Base-by-base conservation (phyloP, 1,284 basidiomycete species). In the Gymnopus androsaceus region DNA sequence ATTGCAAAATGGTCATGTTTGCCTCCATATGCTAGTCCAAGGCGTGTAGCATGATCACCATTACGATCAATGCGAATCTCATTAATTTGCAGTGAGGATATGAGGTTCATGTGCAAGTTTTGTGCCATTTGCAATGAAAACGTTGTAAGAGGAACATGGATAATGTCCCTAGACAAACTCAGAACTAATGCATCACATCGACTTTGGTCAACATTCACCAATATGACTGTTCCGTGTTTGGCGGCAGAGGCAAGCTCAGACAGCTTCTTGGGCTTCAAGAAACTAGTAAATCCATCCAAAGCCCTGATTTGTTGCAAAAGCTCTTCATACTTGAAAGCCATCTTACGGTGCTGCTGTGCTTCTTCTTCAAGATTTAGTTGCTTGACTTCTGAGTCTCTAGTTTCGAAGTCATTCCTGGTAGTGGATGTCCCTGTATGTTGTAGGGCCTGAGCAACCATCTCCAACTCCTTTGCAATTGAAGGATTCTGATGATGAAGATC, bases 211-310 rank as follows among this genome's bases (percentile, higher is more conserved):
- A 56, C 48, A 15, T 51, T 25, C n/a, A n/a, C n/a, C n/a, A n/a
- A n/a, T n/a, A n/a, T n/a, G n/a, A n/a, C n/a, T n/a, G n/a, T n/a
- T n/a, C n/a, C n/a, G n/a, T n/a, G n/a, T n/a, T n/a, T n/a, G n/a
- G n/a, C n/a, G n/a, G n/a, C n/a, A n/a, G n/a, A n/a, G n/a, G n/a
- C n/a, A n/a, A n/a, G n/a, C n/a, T n/a, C n/a, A n/a, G n/a, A n/a
- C n/a, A n/a, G n/a, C 27, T 27, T 28, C 48, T 50, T 59, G n/a
- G 55, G 51, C 7, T 42, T 41, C 27, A 60, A 21, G n/a, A 60
- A 60, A 23, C 44, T 15, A 14, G 50, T 36, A n/a, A n/a, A n/a
- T n/a, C n/a, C n/a, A n/a, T n/a, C n/a, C n/a, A n/a, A n/a, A n/a
- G n/a, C n/a, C n/a, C n/a, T n/a, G n/a, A n/a, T n/a, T n/a, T n/a